A percentile compares a stretch with the other conserved stretches of the same genome.
Evolutionary conservation across 176 grass and related monocot genomes (phyloP).

Genomic region (Alloteropsis semialata): DNA sequence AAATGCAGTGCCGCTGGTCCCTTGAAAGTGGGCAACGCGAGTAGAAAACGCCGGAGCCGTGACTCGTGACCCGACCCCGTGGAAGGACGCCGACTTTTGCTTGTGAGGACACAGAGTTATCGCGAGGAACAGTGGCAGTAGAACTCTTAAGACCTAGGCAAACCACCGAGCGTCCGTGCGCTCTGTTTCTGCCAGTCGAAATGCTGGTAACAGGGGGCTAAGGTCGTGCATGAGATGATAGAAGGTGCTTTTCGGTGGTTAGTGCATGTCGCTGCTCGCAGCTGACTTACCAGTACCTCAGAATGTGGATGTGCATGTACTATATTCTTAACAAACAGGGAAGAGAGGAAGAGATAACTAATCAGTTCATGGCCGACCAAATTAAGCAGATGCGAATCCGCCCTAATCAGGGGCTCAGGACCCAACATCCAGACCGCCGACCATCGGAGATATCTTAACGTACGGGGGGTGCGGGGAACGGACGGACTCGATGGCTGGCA

Average conservation of each 20-base stretch:
- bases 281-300: not conserved
- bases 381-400: not conserved
- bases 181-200: not conserved
- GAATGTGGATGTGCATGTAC: not conserved
- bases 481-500: not conserved
- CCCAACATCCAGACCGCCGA: not conserved
- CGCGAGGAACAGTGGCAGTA: not conserved
- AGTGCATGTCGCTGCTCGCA: not conserved
- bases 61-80: too few species aligned
- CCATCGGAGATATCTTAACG: not conserved
- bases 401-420: not conserved
- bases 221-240: not conserved
- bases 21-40: not conserved
- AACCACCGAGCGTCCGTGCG: not conserved
- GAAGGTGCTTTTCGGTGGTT: slow-evolving; percentile 14
- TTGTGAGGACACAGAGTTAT: slow-evolving; percentile 1
- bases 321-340: not conserved
- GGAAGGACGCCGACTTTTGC: too few species aligned
- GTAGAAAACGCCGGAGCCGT: not conserved
- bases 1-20: not conserved
- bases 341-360: not conserved
- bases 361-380: not conserved
- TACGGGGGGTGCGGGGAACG: not conserved
- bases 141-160: not conserved
- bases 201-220: not conserved